Evolutionary conservation across 345 rosid species (phyloP).

Genomic region (Corchorus olitorius): DNA sequence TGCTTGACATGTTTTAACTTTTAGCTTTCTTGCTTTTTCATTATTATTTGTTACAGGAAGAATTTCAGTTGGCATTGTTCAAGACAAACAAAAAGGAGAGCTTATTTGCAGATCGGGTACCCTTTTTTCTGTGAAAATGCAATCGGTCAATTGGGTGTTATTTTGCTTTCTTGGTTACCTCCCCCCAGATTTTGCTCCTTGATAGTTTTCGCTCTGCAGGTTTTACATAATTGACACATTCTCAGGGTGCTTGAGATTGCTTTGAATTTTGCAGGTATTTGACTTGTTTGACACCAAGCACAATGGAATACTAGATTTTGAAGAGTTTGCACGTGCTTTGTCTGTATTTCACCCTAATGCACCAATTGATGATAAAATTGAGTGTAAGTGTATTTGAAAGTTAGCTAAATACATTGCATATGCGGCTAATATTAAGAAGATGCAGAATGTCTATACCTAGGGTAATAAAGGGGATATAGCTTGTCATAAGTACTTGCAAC

Average conservation of each 20-base stretch:
- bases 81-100: constrained; percentile 75
- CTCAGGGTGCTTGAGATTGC: background rate
- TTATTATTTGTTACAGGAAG: constrained; percentile 47
- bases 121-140: background rate
- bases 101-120: constrained; percentile 70
- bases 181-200: background rate
- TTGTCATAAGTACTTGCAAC: background rate
- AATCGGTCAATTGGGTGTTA: background rate
- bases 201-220: background rate
- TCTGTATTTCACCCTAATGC: constrained; percentile 92
- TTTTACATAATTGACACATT: background rate
- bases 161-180: background rate
- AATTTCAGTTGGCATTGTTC: constrained; percentile 68
- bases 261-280: constrained; percentile 60
- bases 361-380: constrained; percentile 80
- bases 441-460: background rate
- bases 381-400: constrained; percentile 46
- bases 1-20: constrained; percentile 14
- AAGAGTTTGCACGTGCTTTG: constrained; percentile 84
- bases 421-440: constrained; percentile 5
- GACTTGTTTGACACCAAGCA: constrained; percentile 88
- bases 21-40: background rate
- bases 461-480: background rate
- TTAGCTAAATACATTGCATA: background rate
- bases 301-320: constrained; percentile 83